Conservation (phyloP, 768 basidiomycete species). For the Pholiota conissans region DNA sequence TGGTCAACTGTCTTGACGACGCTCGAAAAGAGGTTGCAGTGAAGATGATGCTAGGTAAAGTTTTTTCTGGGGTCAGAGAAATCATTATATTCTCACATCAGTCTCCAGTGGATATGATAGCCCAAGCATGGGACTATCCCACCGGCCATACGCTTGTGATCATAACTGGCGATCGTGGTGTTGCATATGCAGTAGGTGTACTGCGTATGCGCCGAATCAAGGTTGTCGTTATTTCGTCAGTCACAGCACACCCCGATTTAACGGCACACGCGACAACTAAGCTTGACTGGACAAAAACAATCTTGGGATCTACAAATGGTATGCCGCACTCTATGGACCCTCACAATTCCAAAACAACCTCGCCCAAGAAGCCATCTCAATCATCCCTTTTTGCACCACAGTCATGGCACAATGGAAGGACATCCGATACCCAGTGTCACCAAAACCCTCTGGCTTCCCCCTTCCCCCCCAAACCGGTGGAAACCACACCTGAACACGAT, state of each 20-base stretch:
- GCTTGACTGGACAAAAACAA: slow-evolving; percentile 40
- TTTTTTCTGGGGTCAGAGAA: background rate
- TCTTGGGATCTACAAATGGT: slow-evolving; percentile 4
- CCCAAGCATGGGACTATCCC: slow-evolving; percentile 63
- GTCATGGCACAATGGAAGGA: background rate
- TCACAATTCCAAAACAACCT: background rate
- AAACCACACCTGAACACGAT: background rate
- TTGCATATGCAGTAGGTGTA: slow-evolving; percentile 61
- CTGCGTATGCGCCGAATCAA: slow-evolving; percentile 54
- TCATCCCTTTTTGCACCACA: background rate
- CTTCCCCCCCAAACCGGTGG: background rate
- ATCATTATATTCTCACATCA: background rate
- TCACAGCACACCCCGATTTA: slow-evolving; percentile 42
- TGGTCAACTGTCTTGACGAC: slow-evolving; percentile 31
- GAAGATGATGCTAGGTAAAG: slow-evolving; percentile 30
- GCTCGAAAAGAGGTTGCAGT: slow-evolving; percentile 26
- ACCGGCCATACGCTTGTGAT: slow-evolving; percentile 51
- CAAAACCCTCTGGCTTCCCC: no score
- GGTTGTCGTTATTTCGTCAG: slow-evolving; percentile 50
- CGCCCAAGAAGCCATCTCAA: background rate
- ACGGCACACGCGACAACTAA: slow-evolving; percentile 54
- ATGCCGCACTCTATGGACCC: background rate
- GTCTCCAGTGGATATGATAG: slow-evolving; percentile 61
- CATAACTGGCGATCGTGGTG: slow-evolving; percentile 68
- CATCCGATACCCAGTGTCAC: background rate